Percentiles rank a stretch among this genome's conserved stretches.
Evolutionary conservation across 2,329 filamentous ascomycete species (phyloP).

Genomic region (Monosporascus sp.): DNA sequence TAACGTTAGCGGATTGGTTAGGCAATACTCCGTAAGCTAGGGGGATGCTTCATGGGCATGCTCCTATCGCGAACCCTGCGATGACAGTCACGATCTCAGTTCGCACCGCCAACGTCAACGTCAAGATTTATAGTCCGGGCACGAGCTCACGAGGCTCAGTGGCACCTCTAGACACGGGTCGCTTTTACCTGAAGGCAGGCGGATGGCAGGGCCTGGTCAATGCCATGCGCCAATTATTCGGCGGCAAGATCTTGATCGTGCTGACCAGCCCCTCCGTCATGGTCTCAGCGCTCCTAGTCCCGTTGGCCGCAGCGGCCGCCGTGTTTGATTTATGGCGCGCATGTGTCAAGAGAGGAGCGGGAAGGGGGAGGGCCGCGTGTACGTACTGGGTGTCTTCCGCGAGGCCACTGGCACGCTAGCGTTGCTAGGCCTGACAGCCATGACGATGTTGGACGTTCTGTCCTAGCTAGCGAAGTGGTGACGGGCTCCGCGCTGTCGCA

Average conservation of each 20-base stretch:
- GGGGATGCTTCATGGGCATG: slow-evolving; percentile 23
- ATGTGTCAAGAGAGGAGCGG: slow-evolving; percentile 8
- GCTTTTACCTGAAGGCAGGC: slow-evolving; percentile 18
- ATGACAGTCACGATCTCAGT: slow-evolving; percentile 34
- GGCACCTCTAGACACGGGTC: slow-evolving; percentile 28
- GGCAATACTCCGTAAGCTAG: slow-evolving; percentile 2
- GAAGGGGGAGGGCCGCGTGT: not conserved
- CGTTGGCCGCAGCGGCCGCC: slow-evolving; percentile 24
- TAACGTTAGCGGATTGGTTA: not conserved
- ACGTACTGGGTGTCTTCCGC: no score
- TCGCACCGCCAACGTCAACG: slow-evolving; percentile 34
- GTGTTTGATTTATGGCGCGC: slow-evolving; percentile 21
- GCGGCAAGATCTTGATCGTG: slow-evolving; percentile 21
- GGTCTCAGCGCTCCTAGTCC: slow-evolving; percentile 22
- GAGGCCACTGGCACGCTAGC: no score
- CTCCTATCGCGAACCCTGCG: slow-evolving; percentile 37
- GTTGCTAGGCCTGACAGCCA: no score
- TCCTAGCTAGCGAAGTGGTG: no score
- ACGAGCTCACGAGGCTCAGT: slow-evolving; percentile 26
- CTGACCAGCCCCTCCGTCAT: slow-evolving; percentile 20
- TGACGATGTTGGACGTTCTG: no score
- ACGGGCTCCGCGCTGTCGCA: no score
- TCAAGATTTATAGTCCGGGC: slow-evolving; percentile 30
- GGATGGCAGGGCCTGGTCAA: slow-evolving; percentile 16
- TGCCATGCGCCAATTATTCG: slow-evolving; percentile 14